These are phyloP conservation scores for Lodderomyces beijingensis DNA, from an alignment of 1,139 yeast species.

Conservation along the genomic window DNA sequence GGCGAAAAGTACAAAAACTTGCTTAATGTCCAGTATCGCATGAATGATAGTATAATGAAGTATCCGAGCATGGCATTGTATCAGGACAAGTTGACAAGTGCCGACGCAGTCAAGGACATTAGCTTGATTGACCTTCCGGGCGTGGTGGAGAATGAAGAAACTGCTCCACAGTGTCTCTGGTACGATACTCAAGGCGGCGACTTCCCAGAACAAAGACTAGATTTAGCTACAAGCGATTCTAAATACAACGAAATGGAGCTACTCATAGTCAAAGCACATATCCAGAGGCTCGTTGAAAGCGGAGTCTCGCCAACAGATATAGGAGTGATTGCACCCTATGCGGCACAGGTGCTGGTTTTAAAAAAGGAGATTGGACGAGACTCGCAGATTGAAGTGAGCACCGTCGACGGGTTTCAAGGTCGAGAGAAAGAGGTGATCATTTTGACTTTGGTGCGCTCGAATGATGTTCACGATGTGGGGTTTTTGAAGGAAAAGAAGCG, in stretches of 20 bases:
- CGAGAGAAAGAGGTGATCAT: conserved; percentile 83
- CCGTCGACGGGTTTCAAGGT: conserved; percentile 50
- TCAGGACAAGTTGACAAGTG: conserved; percentile 59
- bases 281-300: conserved; percentile 40
- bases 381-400: conserved; percentile 33
- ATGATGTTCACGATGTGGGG: conserved; percentile 62
- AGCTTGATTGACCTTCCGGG: conserved; percentile 52
- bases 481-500: conserved; percentile 68
- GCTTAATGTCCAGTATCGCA: conserved; percentile 77
- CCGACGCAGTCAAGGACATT: conserved; percentile 50
- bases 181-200: conserved; percentile 94
- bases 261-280: conserved; percentile 53
- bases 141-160: conserved; percentile 40
- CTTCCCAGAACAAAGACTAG: conserved; percentile 55
- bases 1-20: conserved; percentile 47
- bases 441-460: conserved; percentile 37
- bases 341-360: conserved; percentile 72
- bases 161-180: conserved; percentile 52
- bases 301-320: conserved; percentile 53
- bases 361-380: conserved; percentile 28
- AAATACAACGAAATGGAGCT: conserved; percentile 77
- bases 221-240: conserved; percentile 39
- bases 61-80: conserved; percentile 74
- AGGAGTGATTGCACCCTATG: conserved; percentile 86
- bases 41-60: conserved; percentile 74